Percentiles rank a stretch among this genome's conserved stretches.
Evolutionary conservation across 805 yeast genomes (phyloP).

Genomic region (Ogataea paradorogensis): DNA sequence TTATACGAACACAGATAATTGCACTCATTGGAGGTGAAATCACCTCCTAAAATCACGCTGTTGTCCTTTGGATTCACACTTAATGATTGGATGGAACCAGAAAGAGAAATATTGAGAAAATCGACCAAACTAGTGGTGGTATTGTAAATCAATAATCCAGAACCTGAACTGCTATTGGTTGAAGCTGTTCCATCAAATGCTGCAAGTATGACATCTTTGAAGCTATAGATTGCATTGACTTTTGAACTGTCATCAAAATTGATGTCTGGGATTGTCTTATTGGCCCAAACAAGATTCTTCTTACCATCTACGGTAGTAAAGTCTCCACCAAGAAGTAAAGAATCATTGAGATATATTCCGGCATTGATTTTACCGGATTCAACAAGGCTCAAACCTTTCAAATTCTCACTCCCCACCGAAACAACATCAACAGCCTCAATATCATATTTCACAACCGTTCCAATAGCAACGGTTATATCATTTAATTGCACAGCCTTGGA

Average conservation of each 20-base stretch:
- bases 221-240: slow-evolving; percentile 34
- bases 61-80: slow-evolving; percentile 39
- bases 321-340: slow-evolving; percentile 59
- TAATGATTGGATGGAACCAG: slow-evolving; percentile 40
- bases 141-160: slow-evolving; percentile 55
- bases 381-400: not conserved
- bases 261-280: slow-evolving; percentile 14
- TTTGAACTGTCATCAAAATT: slow-evolving; percentile 20
- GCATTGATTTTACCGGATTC: slow-evolving; percentile 22
- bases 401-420: not conserved
- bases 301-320: slow-evolving; percentile 33
- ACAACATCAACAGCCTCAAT: slow-evolving; percentile 17
- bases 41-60: slow-evolving; percentile 68
- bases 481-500: slow-evolving; percentile 23
- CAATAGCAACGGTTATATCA: slow-evolving; percentile 20
- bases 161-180: slow-evolving; percentile 22
- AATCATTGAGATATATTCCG: slow-evolving; percentile 41
- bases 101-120: slow-evolving; percentile 34
- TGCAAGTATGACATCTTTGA: slow-evolving; percentile 39
- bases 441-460: slow-evolving; percentile 22
- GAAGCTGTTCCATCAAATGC: slow-evolving; percentile 42
- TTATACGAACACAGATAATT: slow-evolving; percentile 65
- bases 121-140: slow-evolving; percentile 41
- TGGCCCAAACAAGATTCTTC: slow-evolving; percentile 24
- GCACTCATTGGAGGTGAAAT: slow-evolving; percentile 53